These are phyloP conservation scores for Leccinellum rugosiceps DNA, from an alignment of 768 basidiomycete genomes.

Conservation along the genomic window DNA sequence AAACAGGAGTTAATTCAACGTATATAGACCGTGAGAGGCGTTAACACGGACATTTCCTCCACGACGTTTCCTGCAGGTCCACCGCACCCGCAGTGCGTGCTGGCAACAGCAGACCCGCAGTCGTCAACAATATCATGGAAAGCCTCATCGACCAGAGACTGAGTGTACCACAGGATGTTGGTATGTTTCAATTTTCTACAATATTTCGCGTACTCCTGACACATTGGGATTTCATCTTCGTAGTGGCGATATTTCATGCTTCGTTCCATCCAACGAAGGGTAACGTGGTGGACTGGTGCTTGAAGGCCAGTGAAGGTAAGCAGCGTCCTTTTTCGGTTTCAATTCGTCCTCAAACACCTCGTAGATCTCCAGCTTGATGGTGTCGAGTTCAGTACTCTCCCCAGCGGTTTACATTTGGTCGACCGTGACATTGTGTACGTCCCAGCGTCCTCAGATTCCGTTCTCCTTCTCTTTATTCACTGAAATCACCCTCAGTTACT, in stretches of 20 bases:
- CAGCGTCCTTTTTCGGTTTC: neutral
- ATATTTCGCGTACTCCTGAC: neutral
- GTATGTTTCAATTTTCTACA: slow-evolving; percentile 28
- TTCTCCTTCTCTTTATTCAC: slow-evolving; percentile 6
- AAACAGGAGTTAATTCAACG: slow-evolving; percentile 19
- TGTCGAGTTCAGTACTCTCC: slow-evolving; percentile 78
- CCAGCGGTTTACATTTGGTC: slow-evolving; percentile 77
- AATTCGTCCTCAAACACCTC: neutral
- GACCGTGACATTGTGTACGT: slow-evolving; percentile 78
- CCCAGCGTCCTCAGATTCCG: neutral
- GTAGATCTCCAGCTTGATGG: slow-evolving; percentile 64
- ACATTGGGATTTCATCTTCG: neutral
- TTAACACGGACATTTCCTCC: slow-evolving; percentile 19
- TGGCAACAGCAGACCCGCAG: slow-evolving; percentile 21
- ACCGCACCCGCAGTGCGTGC: slow-evolving; percentile 18
- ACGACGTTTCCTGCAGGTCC: slow-evolving; percentile 16
- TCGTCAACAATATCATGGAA: slow-evolving; percentile 22
- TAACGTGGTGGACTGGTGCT: slow-evolving; percentile 75
- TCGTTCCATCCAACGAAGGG: slow-evolving; percentile 85
- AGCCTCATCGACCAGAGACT: slow-evolving; percentile 25
- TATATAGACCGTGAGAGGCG: slow-evolving; percentile 28
- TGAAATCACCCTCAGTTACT: slow-evolving; percentile 48
- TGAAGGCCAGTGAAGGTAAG: slow-evolving; percentile 67
- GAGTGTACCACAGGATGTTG: slow-evolving; percentile 52
- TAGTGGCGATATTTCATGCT: slow-evolving; percentile 81